A percentile compares a stretch with the other conserved stretches of the same genome.
Conservation (phyloP, 129 eudicot genomes). For the Pulicaria dysenterica region DNA sequence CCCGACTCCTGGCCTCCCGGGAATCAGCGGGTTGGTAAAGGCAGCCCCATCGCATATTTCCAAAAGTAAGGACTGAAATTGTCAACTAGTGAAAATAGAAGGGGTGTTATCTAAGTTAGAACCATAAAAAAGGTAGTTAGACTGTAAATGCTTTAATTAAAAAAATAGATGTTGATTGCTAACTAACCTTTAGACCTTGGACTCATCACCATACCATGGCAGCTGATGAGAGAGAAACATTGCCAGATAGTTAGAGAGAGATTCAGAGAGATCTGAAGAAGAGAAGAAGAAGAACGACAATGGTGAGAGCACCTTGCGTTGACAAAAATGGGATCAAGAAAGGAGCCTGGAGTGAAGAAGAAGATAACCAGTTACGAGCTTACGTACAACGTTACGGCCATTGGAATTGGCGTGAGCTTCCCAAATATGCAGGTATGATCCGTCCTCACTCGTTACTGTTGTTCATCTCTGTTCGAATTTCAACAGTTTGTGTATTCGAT, state of each 20-base stretch:
- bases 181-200: constrained; percentile 42
- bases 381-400: constrained; percentile 39
- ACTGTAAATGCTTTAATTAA: constrained; percentile 31
- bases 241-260: constrained; percentile 25
- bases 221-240: constrained; percentile 44
- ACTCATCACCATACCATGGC: constrained; percentile 30
- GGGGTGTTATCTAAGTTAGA: neutral
- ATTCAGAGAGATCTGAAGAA: constrained; percentile 20
- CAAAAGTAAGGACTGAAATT: neutral
- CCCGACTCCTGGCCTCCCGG: too few species aligned
- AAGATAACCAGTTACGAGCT: constrained; percentile 34
- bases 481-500: neutral
- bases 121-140: constrained; percentile 29
- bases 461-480: constrained; percentile 18
- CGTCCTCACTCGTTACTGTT: neutral
- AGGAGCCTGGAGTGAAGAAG: constrained; percentile 44
- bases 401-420: constrained; percentile 45
- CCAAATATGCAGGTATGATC: constrained; percentile 39
- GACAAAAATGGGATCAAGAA: constrained; percentile 40
- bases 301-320: constrained; percentile 46
- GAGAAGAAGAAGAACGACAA: constrained; percentile 6
- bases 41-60: neutral
- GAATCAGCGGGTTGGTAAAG: neutral
- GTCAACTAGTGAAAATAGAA: neutral
- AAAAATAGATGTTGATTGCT: constrained; percentile 43